Evolutionary conservation across 805 yeast species (phyloP), one percentile per base, ranked within the genome.

Genomic region (Ogataea pignaliae): DNA sequence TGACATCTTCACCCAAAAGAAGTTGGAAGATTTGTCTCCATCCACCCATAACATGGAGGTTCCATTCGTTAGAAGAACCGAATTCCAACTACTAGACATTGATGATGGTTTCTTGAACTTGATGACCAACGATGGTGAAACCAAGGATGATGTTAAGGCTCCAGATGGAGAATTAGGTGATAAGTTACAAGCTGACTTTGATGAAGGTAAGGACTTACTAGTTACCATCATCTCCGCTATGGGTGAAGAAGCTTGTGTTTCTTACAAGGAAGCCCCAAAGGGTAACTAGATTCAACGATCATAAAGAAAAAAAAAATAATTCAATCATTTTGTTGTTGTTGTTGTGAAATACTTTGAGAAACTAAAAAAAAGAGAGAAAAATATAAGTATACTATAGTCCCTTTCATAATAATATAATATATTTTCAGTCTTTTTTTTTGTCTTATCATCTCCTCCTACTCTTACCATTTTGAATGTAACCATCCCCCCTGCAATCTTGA

Each of bases 21-120:
- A 93, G 82, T 84, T 90, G 75, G 99, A 93, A 84, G 99, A 93
- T 78, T 86, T 93, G 73, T 93, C 99, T 61, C 99, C 99, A 77
- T 93, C 99, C 56, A 93, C 99, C 79, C 99, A 93, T 83, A 93
- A 93, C 80, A 90, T 93, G 98, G 97, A 91, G 77, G 98, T 91
- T 70, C 99, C 99, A 76, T 83, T 88, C 72, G 99, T 93, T 65
- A 68, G 73, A 68, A 95, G 99, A 84, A 80, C 84, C 62, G 99
- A 93, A 82, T 93, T 56, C 85, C 96, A 88, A 80, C 87, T 85
- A 72, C 86, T 91, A 75, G 96, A 93, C 79, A 89, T 93, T 66
- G 99, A 93, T 69, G 99, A 93, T 67, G 99, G 96, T 58, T 93
- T 73, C 95, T 84, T 93, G 70, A 85, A 86, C 68, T 84, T 93